These are phyloP conservation scores for Phycomyces nitens DNA, from an alignment of 192 early-diverging fungal species.

Conservation along the genomic window DNA sequence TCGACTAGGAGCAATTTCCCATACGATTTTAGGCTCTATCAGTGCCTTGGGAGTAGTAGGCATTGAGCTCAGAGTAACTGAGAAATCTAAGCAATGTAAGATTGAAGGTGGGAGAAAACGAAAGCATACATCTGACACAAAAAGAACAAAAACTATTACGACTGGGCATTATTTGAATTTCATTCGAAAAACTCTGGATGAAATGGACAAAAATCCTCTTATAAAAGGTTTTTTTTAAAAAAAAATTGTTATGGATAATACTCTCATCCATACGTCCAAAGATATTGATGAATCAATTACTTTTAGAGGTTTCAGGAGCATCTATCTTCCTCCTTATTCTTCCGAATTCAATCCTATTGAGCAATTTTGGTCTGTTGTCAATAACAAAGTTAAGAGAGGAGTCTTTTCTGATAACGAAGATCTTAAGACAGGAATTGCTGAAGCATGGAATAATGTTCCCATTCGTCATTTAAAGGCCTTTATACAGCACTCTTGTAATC, in stretches of 20 bases:
- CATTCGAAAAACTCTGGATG: conserved; percentile 8
- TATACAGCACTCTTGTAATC: conserved; percentile 14
- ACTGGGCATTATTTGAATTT: conserved; percentile 10
- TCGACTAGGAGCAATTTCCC: conserved; percentile 3
- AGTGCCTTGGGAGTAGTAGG: conserved; percentile 6
- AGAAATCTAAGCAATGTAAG: conserved; percentile 6
- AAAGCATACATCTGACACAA: conserved; percentile 5
- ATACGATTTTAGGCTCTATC: conserved; percentile 14
- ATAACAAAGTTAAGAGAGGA: conserved; percentile 4
- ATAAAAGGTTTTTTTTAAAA: conserved; percentile 1
- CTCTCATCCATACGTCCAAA: conserved; percentile 4
- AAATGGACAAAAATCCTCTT: conserved; percentile 6
- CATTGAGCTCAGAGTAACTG: conserved; percentile 11
- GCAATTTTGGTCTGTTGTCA: conserved; percentile 21
- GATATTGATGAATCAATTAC: conserved; percentile 5
- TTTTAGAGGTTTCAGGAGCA: conserved; percentile 11
- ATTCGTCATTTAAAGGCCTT: conserved; percentile 4
- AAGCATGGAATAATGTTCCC: conserved; percentile 9
- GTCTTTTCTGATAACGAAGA: conserved; percentile 10
- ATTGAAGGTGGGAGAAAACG: conserved; percentile 3
- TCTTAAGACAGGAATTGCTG: conserved; percentile 14
- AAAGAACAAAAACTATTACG: conserved; percentile 6
- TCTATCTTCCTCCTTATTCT: conserved; percentile 16
- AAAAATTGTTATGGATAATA: conserved; percentile 24
- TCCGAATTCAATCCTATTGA: conserved; percentile 21